Conservation (phyloP, 1,139 yeast species). For the Saccharomycopsis hybrid region DNA sequence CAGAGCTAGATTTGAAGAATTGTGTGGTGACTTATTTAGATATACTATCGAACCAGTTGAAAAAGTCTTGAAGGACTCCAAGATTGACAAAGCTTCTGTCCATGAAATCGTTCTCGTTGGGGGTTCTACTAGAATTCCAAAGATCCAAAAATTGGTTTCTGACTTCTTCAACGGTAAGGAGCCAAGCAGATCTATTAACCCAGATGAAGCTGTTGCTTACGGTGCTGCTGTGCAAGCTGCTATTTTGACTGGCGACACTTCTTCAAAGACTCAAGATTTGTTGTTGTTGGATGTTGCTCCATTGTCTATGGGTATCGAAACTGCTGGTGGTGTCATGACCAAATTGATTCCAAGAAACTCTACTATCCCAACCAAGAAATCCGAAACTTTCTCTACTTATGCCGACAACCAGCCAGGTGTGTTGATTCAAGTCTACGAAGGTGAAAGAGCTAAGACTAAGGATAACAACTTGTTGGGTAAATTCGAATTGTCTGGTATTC, state of each 20-base stretch:
- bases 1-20: slow-evolving; percentile 89
- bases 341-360: slow-evolving; percentile 95
- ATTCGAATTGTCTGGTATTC: slow-evolving; percentile 91
- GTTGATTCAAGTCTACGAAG: slow-evolving; percentile 91
- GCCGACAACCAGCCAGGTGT: slow-evolving; percentile 98
- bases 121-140: slow-evolving; percentile 94
- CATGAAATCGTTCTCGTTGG: slow-evolving; percentile 86
- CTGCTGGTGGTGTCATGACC: slow-evolving; percentile 98
- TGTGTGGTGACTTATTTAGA: slow-evolving; percentile 79
- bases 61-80: slow-evolving; percentile 78
- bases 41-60: slow-evolving; percentile 81
- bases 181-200: slow-evolving; percentile 82
- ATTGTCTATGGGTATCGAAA: slow-evolving; percentile 90
- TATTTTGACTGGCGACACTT: slow-evolving; percentile 74
- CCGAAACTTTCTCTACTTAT: slow-evolving; percentile 93
- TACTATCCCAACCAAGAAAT: slow-evolving; percentile 92
- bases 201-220: slow-evolving; percentile 97
- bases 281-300: slow-evolving; percentile 89
- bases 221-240: slow-evolving; percentile 99
- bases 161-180: slow-evolving; percentile 89
- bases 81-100: slow-evolving; percentile 69
- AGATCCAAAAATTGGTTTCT: slow-evolving; percentile 79
- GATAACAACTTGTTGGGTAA: slow-evolving; percentile 94
- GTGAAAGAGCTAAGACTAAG: slow-evolving; percentile 94
- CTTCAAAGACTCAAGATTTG: slow-evolving; percentile 56